A percentile compares a stretch with the other conserved stretches of the same genome.
phyloP scores from a whole-genome alignment of 1,139 yeast species.

The Geotrichum australiense region DNA sequence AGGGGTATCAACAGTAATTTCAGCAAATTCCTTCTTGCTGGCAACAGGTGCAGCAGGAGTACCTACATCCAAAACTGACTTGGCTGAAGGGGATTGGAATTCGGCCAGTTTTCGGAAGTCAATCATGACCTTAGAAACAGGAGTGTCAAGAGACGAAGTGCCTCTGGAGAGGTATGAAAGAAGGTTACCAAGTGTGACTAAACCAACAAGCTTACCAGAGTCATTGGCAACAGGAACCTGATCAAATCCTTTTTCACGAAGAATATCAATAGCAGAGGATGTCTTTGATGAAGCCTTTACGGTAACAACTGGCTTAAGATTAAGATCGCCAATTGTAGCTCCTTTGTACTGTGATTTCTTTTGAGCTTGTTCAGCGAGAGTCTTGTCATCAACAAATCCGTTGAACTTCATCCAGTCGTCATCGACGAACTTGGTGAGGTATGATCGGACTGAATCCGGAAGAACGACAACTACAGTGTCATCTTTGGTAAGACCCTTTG shows the following conservation, averaged over 20 bases:
- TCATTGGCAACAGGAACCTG: conserved; percentile 70
- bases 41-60: conserved; percentile 47
- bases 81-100: conserved; percentile 44
- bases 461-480: conserved; percentile 74
- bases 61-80: conserved; percentile 32
- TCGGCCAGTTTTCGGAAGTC: conserved; percentile 51
- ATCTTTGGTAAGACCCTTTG: conserved; percentile 61
- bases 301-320: conserved; percentile 76
- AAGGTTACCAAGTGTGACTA: conserved; percentile 70
- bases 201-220: conserved; percentile 61
- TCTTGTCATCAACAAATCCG: conserved; percentile 53
- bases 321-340: conserved; percentile 61
- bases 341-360: conserved; percentile 46
- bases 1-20: conserved; percentile 63
- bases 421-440: conserved; percentile 81
- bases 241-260: conserved; percentile 75
- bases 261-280: conserved; percentile 59
- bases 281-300: conserved; percentile 58
- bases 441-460: conserved; percentile 86
- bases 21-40: conserved; percentile 59
- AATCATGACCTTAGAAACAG: conserved; percentile 57
- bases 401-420: conserved; percentile 88
- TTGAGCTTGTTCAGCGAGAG: conserved; percentile 38
- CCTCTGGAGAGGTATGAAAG: conserved; percentile 62
- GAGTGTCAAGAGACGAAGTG: conserved; percentile 51